Conservation (phyloP, 1,284 basidiomycete species). For the Cryptococcus amylolentus region DNA sequence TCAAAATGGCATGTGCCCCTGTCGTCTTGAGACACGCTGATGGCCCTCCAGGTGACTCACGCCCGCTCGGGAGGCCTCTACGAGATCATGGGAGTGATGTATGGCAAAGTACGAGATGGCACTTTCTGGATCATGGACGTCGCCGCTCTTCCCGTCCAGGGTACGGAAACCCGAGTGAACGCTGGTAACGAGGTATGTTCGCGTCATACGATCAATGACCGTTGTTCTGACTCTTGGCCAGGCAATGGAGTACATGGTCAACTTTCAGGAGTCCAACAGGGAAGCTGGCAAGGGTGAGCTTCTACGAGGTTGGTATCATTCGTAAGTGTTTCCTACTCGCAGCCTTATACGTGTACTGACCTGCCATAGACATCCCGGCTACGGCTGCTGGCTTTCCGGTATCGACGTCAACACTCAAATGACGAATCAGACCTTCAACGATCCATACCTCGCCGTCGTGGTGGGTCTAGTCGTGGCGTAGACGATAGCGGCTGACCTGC, state of each 20-base stretch:
- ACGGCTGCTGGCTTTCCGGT: slow-evolving; percentile 95
- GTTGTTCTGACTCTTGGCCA: slow-evolving; percentile 2
- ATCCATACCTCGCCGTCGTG: slow-evolving; percentile 96
- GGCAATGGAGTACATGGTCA: slow-evolving; percentile 98
- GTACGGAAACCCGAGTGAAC: slow-evolving; percentile 98
- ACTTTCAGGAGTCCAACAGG: slow-evolving; percentile 75
- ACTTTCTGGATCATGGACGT: slow-evolving; percentile 92
- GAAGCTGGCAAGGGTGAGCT: slow-evolving; percentile 79
- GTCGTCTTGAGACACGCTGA: background rate
- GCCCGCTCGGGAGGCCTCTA: slow-evolving; percentile 94
- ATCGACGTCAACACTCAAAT: slow-evolving; percentile 95
- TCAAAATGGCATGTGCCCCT: slow-evolving; percentile 79
- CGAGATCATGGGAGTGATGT: slow-evolving; percentile 99
- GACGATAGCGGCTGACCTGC: background rate
- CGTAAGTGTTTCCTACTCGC: slow-evolving; percentile 44
- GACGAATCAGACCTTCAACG: slow-evolving; percentile 89
- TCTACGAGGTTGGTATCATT: slow-evolving; percentile 98
- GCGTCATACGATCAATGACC: background rate
- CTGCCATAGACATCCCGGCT: slow-evolving; percentile 73
- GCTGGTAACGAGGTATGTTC: slow-evolving; percentile 70
- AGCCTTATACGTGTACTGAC: background rate
- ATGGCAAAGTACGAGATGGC: slow-evolving; percentile 85
- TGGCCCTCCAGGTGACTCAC: slow-evolving; percentile 74
- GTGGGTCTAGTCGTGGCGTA: slow-evolving; percentile 54
- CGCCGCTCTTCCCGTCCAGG: slow-evolving; percentile 94